Evolutionary conservation across 257 asterid species (phyloP), one percentile per base, ranked within the genome.

Genomic region (Phtheirospermum japonicum): DNA sequence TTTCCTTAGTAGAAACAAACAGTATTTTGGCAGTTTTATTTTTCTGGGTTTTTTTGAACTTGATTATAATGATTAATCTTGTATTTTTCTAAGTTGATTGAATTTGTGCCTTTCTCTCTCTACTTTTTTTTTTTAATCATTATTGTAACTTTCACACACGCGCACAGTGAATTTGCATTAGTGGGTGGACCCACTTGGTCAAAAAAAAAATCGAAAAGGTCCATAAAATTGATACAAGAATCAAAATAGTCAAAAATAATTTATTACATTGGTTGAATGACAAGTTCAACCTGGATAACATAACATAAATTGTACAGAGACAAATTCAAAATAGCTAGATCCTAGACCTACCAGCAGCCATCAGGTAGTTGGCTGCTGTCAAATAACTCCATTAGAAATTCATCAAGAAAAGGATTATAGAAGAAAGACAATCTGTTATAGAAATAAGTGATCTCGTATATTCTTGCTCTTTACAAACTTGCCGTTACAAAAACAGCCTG

Each of bases 321-420:
- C 46, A 57, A 58, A 58, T 12, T 61, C 59, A 74, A 32, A 65
- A 42, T 20, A 13, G 61, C 13, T 49, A 65, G 17, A 59, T 55
- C 73, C 57, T 67, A 62, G 53, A 46, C 34, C 61, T 67, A 69
- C 77, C 66, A 72, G 85, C 64, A 72, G 85, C 82, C 73, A 84
- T 79, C 81, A 69, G 75, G 84, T 61, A 73, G 81, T 77, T 77
- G 72, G 28, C 14, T 48, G 74, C 68, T 49, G 74, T 71, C 30
- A 71, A 75, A 55, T 72, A 66, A 50, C 54, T 78, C 61, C 65
- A 23, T 23, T 23, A 23, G 17, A 42, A n/a, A 13, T 13, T 13
- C 11, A 40, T 3, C 11, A 12, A 36, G 42, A 36, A 36, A 34
- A 7, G 4, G n/a, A n/a, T n/a, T n/a, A n/a, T n/a, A 14, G 13